Base-by-base conservation (phyloP, 148 eudicot species). In the Rhododendron griersonianum region DNA sequence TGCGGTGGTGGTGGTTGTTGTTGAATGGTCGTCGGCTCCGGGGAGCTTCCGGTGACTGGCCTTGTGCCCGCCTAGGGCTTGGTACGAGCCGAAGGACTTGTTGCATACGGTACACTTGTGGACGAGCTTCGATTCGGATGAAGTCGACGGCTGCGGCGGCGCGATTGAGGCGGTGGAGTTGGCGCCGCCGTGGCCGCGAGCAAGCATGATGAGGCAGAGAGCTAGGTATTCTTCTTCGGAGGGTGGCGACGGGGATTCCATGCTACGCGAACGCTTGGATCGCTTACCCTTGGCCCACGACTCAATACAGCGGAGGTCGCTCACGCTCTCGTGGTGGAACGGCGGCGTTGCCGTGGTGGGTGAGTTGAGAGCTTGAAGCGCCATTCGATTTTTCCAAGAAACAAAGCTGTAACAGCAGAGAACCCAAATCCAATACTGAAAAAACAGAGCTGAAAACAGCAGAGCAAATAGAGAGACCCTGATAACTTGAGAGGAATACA, bases 41-140 rank as follows among this genome's bases (percentile, higher is more conserved):
- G 83, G 78, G 48, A 48, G 88, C 57, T 91, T 92, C 23, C 97
- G 88, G 89, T 95, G 98, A 83, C 98, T 95, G 37, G 98, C 97
- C 89, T 95, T 95, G 91, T 95, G 98, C 0, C 98, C 98, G 23
- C 98, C 98, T 18, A 95, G 89, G 0, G 98, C 98, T 53, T 95
- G 98, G 91, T 95, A 95, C 1, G 98, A 95, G 3, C 92, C 92
- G 23, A 94, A 95, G 2, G 91, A 86, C 89, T 94, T 94, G 77
- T 89, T 88, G 88, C 98, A 95, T 1, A 95, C 97, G 15, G 91
- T 84, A 39, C 98, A 95, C 87, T 89, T 91, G 91, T 94, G 88
- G 5, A 37, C 23, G 6, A 81, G 65, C 81, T 86, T 87, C 33
- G 81, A 23, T 3, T 83, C 84, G 4, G 87, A 33, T 1, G 47